Conservation (phyloP, 1,139 yeast species). For the Yamadazyma songkhlaensis region DNA sequence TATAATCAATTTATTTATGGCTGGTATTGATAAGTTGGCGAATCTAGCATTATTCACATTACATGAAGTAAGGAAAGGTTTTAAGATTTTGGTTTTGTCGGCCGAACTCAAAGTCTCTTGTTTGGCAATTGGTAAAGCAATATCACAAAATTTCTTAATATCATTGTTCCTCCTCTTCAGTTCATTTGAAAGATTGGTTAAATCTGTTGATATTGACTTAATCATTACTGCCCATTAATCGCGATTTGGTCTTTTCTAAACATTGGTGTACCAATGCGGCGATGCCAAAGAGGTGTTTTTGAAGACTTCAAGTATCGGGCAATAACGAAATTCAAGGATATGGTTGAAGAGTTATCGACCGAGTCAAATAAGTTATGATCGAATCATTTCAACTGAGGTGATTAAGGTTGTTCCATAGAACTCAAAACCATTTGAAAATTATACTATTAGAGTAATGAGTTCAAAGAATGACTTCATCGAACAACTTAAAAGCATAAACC, state of each 20-base stretch:
- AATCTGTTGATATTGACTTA: not conserved
- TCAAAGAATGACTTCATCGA: not conserved
- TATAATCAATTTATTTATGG: slow-evolving; percentile 58
- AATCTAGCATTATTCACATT: slow-evolving; percentile 72
- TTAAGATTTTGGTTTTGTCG: slow-evolving; percentile 50
- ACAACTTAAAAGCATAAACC: not conserved
- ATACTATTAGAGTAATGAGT: no score
- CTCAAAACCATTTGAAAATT: no score
- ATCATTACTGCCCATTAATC: not conserved
- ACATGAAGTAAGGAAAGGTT: slow-evolving; percentile 74
- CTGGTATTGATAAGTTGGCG: slow-evolving; percentile 67
- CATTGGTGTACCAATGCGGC: not conserved
- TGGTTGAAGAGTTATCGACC: no score
- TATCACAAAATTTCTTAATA: slow-evolving; percentile 64
- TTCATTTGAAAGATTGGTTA: slow-evolving; percentile 51
- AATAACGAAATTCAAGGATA: no score
- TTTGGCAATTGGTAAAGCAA: slow-evolving; percentile 50
- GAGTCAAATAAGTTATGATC: no score
- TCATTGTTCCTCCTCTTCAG: slow-evolving; percentile 69
- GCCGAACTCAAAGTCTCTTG: slow-evolving; percentile 17
- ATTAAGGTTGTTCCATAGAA: no score
- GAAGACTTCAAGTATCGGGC: no score
- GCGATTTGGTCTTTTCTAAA: not conserved
- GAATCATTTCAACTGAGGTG: no score
- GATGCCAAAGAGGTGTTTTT: no score